phyloP scores from a whole-genome alignment of 2,329 filamentous ascomycete species.

The Colletotrichum sansevieriae region DNA sequence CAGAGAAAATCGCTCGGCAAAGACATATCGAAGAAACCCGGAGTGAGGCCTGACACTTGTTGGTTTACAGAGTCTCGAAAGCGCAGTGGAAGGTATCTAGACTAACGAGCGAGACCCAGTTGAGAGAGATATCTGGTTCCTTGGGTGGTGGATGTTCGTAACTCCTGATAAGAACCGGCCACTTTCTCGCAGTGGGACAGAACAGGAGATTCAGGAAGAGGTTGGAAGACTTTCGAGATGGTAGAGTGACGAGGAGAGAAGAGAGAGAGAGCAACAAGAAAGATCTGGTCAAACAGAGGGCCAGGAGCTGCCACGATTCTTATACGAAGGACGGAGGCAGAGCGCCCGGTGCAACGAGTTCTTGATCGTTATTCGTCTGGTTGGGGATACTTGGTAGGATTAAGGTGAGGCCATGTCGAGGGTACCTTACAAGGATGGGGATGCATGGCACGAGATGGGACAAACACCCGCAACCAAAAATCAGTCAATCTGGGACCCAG shows the following conservation, averaged over 20 bases:
- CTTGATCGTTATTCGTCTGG: constrained; percentile 8
- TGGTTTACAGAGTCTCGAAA: constrained; percentile 1
- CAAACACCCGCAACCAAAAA: constrained; percentile 26
- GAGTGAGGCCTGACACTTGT: constrained; percentile 13
- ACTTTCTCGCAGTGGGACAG: constrained; percentile 12
- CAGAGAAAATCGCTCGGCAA: constrained; percentile 80
- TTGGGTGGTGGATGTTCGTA: neutral
- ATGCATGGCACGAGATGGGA: constrained; percentile 19
- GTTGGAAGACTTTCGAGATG: constrained; percentile 6
- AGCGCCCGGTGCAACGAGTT: constrained; percentile 17
- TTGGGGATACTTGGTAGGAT: constrained; percentile 15
- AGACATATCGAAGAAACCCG: constrained; percentile 57
- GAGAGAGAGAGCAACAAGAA: constrained; percentile 15
- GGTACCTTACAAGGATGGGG: constrained; percentile 11
- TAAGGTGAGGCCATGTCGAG: constrained; percentile 29
- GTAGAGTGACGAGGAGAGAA: constrained; percentile 16
- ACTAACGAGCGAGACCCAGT: neutral
- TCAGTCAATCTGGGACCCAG: constrained; percentile 41
- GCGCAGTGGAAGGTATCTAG: neutral
- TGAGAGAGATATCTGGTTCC: neutral
- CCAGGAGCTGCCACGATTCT: constrained; percentile 33
- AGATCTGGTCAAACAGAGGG: constrained; percentile 3
- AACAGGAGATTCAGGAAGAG: neutral
- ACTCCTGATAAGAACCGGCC: constrained; percentile 14
- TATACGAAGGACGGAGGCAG: constrained; percentile 23